Evolutionary conservation across 306 rosid genomes (phyloP), one percentile per base, ranked within the genome.

Genomic region (Trichosanthes cucumerina): DNA sequence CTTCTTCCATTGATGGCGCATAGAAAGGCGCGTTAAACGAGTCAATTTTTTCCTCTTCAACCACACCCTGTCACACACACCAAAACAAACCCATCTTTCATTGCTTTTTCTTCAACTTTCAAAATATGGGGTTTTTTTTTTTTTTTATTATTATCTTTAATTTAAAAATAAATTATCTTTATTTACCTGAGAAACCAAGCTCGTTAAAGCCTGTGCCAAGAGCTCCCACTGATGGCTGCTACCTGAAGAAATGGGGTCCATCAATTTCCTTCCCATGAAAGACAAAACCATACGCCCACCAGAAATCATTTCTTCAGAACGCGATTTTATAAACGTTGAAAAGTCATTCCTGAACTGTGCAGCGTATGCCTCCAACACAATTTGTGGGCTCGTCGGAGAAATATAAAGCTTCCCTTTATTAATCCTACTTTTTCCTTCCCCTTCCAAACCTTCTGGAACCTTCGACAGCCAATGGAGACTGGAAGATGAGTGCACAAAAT

Each of bases 241-340:
- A 1, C 82, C 66, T 0, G 74, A 62, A 0, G 86, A 23, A 6
- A 93, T 85, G 60, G 93, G 92, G 23, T 94, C 97, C 16, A 63
- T 21, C 15, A 86, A 83, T 5, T 59, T 70, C 43, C 98, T 85
- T 0, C 94, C 96, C 78, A 92, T 80, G 5, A 94, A 58, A 1
- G 97, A 87, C 73, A 94, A 75, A 0, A 92, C 94, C 89, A 94
- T 90, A 70, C 82, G 79, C 19, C 97, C 98, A 0, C 89, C 91
- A 0, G 14, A 3, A 0, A 85, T 81, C 26, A 87, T 46, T 73
- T 94, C 94, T 46, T 81, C 86, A 0, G 93, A 84, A 1, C 97
- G 85, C 16, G 86, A 87, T 24, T 82, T 82, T 3, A 94, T 71
- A 21, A 94, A 94, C 31, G 8, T 0, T 0, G 80, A 66, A 60